Conservation (phyloP, 331 rosid species). For the Spiraea crenata region DNA sequence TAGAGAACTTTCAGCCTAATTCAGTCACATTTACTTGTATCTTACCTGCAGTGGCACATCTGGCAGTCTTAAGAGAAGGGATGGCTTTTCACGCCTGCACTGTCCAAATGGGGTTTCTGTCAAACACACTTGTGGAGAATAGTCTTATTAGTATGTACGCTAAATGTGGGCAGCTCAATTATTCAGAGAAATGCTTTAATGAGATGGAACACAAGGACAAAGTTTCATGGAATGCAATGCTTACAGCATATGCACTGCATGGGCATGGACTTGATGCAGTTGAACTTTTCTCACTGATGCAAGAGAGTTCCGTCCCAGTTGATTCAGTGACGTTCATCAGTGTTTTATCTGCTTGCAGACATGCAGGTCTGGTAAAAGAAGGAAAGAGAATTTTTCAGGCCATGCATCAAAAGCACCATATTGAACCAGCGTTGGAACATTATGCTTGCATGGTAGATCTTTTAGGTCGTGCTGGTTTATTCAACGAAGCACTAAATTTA, state of each 20-base stretch:
- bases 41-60: constrained; percentile 59
- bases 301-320: constrained; percentile 36
- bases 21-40: constrained; percentile 49
- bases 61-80: constrained; percentile 50
- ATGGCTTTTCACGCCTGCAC: constrained; percentile 59
- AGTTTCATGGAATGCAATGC: constrained; percentile 70
- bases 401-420: constrained; percentile 45
- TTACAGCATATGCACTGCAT: constrained; percentile 63
- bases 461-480: constrained; percentile 58
- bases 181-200: constrained; percentile 56
- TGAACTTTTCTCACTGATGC: constrained; percentile 55
- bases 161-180: constrained; percentile 59
- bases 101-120: constrained; percentile 55
- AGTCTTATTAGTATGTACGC: constrained; percentile 63
- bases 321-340: constrained; percentile 58
- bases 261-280: constrained; percentile 54
- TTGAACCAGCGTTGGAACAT: constrained; percentile 61
- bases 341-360: constrained; percentile 74
- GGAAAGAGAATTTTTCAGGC: constrained; percentile 46
- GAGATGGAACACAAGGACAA: constrained; percentile 58
- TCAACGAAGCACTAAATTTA: constrained; percentile 45
- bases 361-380: constrained; percentile 57
- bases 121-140: constrained; percentile 43
- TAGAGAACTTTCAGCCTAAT: constrained; percentile 48
- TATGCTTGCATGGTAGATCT: constrained; percentile 81